A percentile compares a stretch with the other conserved stretches of the same genome.
Conservation (phyloP, 495 filamentous ascomycete genomes). For the Trichoderma virens region DNA sequence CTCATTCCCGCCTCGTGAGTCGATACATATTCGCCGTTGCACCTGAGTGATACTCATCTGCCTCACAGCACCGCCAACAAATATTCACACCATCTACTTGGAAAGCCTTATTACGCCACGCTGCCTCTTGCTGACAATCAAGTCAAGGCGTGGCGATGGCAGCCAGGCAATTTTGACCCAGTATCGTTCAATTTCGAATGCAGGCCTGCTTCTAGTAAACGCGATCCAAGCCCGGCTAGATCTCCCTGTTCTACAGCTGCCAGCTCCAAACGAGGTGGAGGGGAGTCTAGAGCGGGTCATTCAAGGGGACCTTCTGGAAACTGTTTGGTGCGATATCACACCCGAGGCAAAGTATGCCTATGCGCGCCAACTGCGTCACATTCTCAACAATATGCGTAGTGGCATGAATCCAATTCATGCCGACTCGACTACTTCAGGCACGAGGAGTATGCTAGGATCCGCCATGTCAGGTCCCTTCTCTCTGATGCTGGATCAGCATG, state of each 20-base stretch:
- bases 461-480: background rate
- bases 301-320: background rate
- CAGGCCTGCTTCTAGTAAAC: background rate
- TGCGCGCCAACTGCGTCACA: background rate
- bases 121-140: background rate
- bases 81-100: background rate
- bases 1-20: background rate
- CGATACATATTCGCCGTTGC: background rate
- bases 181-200: background rate
- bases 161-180: background rate
- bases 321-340: background rate
- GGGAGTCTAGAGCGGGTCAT: background rate
- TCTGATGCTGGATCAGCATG: background rate
- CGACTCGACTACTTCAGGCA: background rate
- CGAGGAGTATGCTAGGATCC: background rate
- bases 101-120: background rate
- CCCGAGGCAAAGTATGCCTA: background rate
- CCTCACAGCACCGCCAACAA: background rate
- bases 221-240: background rate
- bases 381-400: background rate
- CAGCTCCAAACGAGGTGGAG: background rate
- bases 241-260: background rate
- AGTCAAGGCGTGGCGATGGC: background rate
- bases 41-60: background rate
- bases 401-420: background rate